Evolutionary conservation across 257 asterid species (phyloP), one percentile per base, ranked within the genome.

Genomic region (Lantana camara): DNA sequence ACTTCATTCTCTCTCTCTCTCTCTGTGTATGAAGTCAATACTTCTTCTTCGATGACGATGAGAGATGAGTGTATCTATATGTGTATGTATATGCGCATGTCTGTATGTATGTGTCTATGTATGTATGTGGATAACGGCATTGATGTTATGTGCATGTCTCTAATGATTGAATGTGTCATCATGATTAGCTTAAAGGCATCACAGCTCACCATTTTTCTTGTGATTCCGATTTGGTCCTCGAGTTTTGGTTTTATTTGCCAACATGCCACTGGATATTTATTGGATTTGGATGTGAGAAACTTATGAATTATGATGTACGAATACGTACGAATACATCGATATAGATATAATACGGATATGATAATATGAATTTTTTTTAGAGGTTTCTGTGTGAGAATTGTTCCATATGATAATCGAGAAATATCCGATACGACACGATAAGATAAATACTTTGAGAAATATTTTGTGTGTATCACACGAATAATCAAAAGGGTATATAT

Each of bases 1-100:
- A 13, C 56, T 73, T 75, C 85, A 59, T 71, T 27, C 32, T 27
- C 32, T 76, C 76, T 73, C 77, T 61, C 68, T 66, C 58, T 68
- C 56, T 30, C 68, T 34, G 71, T 3, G n/a, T 57, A 45, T 37
- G 73, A 75, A 70, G 80, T 75, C 76, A 75, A 75, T 64, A 27
- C 75, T 63, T 60, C 57, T 57, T 41, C 37, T 16, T 52, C 35
- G n/a, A 54, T 54, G 21, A 53, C n/a, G 41, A 50, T 50, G 59
- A 6, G 3, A n/a, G n/a, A n/a, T n/a, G n/a, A n/a, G n/a, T 54
- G 60, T 35, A 35, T 35, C 1, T 35, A 23, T 47, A 24, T 47
- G 47, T 47, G 72, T 41, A 16, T 41, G 44, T 5, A 21, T 50
- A 34, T 13, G 34, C 60, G 50, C 42, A 27, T 19, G 58, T 30